These are phyloP conservation scores for Tolypocladium album DNA, from an alignment of 2,329 filamentous ascomycete genomes.

Conservation along the genomic window DNA sequence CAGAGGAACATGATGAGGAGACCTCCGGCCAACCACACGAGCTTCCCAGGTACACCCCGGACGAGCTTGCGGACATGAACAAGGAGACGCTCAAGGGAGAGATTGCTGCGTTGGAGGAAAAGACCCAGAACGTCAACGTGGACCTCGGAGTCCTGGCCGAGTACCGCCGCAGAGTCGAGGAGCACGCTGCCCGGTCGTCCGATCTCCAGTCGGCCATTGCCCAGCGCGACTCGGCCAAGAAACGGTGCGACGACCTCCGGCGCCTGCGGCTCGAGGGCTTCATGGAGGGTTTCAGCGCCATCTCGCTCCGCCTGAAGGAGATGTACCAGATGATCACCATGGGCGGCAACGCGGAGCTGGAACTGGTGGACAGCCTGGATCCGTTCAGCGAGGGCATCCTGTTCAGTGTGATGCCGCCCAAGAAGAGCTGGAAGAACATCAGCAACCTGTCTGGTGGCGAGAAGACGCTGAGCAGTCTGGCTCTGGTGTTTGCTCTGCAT, in stretches of 20 bases:
- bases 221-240: constrained; percentile 78
- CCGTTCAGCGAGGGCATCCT: constrained; percentile 95
- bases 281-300: constrained; percentile 94
- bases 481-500: constrained; percentile 94
- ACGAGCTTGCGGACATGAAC: constrained; percentile 57
- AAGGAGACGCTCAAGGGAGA: constrained; percentile 51
- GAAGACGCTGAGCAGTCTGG: constrained; percentile 89
- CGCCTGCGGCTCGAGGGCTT: constrained; percentile 87
- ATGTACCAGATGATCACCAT: constrained; percentile 99
- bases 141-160: constrained; percentile 83
- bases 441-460: constrained; percentile 91
- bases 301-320: constrained; percentile 90
- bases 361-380: constrained; percentile 91
- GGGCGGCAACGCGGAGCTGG: constrained; percentile 95
- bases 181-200: constrained; percentile 69
- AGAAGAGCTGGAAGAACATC: constrained; percentile 99
- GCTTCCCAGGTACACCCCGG: constrained; percentile 67
- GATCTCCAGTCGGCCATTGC: constrained; percentile 72
- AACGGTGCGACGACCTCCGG: constrained; percentile 83
- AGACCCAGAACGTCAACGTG: constrained; percentile 75
- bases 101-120: constrained; percentile 52
- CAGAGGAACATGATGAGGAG: constrained; percentile 7
- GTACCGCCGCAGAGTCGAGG: constrained; percentile 76
- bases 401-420: constrained; percentile 97
- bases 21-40: constrained; percentile 35